These are phyloP conservation scores for Aegilops tauschii DNA, from an alignment of 176 grass and related monocot species.

Conservation along the genomic window DNA sequence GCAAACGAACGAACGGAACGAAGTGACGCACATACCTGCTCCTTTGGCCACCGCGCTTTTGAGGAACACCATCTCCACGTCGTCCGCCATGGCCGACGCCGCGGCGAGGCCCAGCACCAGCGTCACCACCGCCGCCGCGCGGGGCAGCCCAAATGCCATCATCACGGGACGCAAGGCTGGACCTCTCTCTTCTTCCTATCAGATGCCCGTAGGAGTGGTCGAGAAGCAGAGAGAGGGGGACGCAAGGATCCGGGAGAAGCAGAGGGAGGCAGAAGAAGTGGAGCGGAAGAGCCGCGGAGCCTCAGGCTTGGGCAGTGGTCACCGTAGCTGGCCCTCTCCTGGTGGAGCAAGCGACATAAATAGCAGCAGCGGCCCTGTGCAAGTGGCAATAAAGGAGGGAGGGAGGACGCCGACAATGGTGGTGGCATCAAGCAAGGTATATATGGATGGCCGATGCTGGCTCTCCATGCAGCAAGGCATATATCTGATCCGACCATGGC, in stretches of 20 bases:
- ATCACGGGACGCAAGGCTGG: conserved; percentile 6
- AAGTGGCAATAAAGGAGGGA: background rate
- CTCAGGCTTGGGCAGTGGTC: conserved; percentile 18
- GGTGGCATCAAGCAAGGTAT: conserved; percentile 48
- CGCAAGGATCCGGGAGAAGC: background rate
- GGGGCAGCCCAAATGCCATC: conserved; percentile 23
- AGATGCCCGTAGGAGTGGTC: background rate
- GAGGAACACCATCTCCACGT: conserved; percentile 63
- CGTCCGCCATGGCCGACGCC: conserved; percentile 12
- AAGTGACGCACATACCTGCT: conserved; percentile 38
- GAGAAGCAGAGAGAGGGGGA: background rate
- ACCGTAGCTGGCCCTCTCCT: background rate
- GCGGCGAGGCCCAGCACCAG: conserved; percentile 17
- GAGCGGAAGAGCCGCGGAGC: conserved; percentile 14
- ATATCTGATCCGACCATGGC: background rate
- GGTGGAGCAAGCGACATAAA: conserved; percentile 35
- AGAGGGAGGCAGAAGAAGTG: background rate
- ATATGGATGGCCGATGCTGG: conserved; percentile 19
- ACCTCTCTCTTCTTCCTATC: background rate
- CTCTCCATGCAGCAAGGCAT: background rate
- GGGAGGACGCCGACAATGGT: conserved; percentile 33
- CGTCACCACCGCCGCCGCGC: background rate
- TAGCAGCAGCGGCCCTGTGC: conserved; percentile 23
- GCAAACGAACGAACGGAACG: background rate
- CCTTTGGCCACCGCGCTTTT: conserved; percentile 49